Evolutionary conservation across 2,329 filamentous ascomycete species (phyloP), one percentile per base, ranked within the genome.

Genomic region (Colletotrichum lentis): DNA sequence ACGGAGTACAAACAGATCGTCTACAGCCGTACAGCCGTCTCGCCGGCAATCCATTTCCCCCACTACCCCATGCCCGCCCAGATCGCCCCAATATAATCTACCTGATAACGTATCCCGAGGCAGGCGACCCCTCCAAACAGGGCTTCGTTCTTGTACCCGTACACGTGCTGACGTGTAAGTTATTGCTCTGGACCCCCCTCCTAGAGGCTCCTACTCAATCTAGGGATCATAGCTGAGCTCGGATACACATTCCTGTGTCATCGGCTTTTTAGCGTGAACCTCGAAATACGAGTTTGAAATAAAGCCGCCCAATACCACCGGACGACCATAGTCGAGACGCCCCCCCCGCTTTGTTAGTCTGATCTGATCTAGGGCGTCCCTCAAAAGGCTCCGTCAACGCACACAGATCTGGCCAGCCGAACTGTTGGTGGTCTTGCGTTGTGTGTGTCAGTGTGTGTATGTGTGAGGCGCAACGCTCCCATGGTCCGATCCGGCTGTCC

Each of bases 401-500:
- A 27, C 37, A 7, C 66, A 22, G 55, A 62, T 49, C 55, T 56
- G 27, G 50, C 56, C 56, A 55, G 46, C 49, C 49, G 35, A 24
- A 24, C 46, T 10, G 14, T 53, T 14, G 43, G 18, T 47, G 18
- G 44, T 64, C 22, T 18, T 24, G 46, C 11, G 44, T 39, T 31
- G 16, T 60, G 41, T 14, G 37, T 39, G n/a, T n/a, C n/a, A n/a
- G n/a, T 31, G 16, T 60, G 41, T 14, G 37, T 31, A 31, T 31
- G 2, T 24, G 27, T 22, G 22, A 16, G 16, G 11, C 43, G 6
- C 39, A n/a, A 46, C 31, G 53, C 22, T 35, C 27, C n/a, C 50
- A 65, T 69, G 62, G 56, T 61, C 62, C 55, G 61, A 59, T 16
- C 18, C 31, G 37, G 37, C 50, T 41, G 49, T 31, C 49, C 52